Evolutionary conservation across 768 basidiomycete species (phyloP), one percentile per base, ranked within the genome.

Genomic region (Collybia mongolica): DNA sequence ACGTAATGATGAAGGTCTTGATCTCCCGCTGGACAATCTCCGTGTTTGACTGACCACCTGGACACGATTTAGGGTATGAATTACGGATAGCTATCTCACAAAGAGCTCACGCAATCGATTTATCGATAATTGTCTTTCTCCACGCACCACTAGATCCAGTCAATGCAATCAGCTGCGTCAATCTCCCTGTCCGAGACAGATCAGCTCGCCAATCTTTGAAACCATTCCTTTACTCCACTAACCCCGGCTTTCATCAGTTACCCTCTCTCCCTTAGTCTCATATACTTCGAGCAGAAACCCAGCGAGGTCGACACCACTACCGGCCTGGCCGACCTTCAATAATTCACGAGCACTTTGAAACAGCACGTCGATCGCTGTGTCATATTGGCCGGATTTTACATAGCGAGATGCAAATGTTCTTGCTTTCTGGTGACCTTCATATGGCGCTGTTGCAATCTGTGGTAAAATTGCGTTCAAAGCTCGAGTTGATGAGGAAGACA

Each of bases 381-480:
- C 86, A 62, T 87, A 86, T 57, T 95, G 88, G 2, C 74, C 75
- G 2, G 90, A 81, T 72, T 93, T 93, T 44, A 77, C 74, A 65
- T 92, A 92, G 59, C 95, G 80, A 3, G 94, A 86, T 4, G 93
- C 93, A 56, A 96, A 97, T 15, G 95, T 98, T 22, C 96, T 83
- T 8, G 94, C 93, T 70, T 98, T 98, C 68, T 98, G 95, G 60
- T 98, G 96, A 0, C 95, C 95, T 54, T 94, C 92, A 66, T 97
- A 97, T 29, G 93, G 91, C 8, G 86, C 81, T 8, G 75, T 73
- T 5, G 78, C 66, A 44, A 94, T 86, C 43, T 86, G 79, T 9
- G 83, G 91, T 51, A 88, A 72, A 56, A 89, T 91, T 8, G 88
- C 88, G 54, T 80, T 82, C 11, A 93, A 72, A 40, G 90, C 90